Evolutionary conservation across 2,329 filamentous ascomycete species (phyloP), one percentile per base, ranked within the genome.

Genomic region (Dothideomycetes sp.): DNA sequence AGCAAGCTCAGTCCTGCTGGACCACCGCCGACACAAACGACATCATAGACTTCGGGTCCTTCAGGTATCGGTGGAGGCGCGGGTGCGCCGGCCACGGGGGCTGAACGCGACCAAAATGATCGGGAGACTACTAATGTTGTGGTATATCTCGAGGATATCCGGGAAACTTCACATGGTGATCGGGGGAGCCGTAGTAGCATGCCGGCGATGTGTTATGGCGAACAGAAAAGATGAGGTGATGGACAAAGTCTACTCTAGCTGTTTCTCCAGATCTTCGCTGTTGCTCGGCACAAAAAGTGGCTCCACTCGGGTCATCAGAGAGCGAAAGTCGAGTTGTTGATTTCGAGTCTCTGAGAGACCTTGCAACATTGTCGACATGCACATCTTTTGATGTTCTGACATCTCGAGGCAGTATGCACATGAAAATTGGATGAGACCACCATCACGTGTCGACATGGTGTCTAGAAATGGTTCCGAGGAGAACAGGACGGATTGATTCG

Each of bases 21-120:
- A 4, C 88, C 87, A 47, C 87, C 88, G 46, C 87, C 87, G 40
- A 94, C 82, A 54, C 86, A 91, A 47, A 94, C 85, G 22, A 94
- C 82, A 73, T 94, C 87, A 67, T 91, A 95, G 53, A 94, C 79
- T 49, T 93, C 84, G 9, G 78, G 76, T 1, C 28, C 33, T 15
- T 25, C 16, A 15, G 30, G 23, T 18, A 23, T 33, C 5, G 33
- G 25, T 13, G 30, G 25, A n/a, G 40, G 18, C 13, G 32, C 40
- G 16, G 33, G 30, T 18, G 19, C 17, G 11, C 13, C 17, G 15
- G 13, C 15, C 13, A 12, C 15, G 12, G 34, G 34, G n/a, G 34
- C 18, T 2, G 34, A 38, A 3, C 25, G 33, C 17, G 39, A 45
- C 32, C 27, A 43, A 28, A 38, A 45, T 2, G 23, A 27, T 15